Evolutionary conservation across 129 eudicot genomes (phyloP), one percentile per base, ranked within the genome.

Genomic region (Arctium lappa): DNA sequence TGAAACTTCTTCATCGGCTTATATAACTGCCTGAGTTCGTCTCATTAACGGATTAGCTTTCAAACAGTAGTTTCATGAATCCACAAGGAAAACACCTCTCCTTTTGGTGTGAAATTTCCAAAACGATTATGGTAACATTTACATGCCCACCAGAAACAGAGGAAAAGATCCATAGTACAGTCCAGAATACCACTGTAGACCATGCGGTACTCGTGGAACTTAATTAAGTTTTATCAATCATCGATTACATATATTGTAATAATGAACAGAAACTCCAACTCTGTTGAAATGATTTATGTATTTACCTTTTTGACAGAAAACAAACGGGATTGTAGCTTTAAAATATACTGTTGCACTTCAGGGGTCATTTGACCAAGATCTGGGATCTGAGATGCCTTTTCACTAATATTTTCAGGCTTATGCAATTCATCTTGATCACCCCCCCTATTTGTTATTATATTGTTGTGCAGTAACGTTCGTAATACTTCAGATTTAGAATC

Each of bases 291-390:
- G 33, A 30, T 69, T 69, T 75, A 32, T 44, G 68, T 5, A 74
- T 56, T 68, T 89, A 91, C 99, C 98, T 91, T 95, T 80, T 86
- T 90, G 86, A 88, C 94, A 78, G 97, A 93, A 81, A 92, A 88
- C 83, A 95, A 85, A 73, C 90, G 91, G 83, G 98, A 95, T 78
- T 89, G 99, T 87, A 95, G 86, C 48, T 89, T 87, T 48, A 82
- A 76, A 66, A 95, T 91, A 74, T 93, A 91, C 78, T 89, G 86
- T 78, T 87, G 90, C 60, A 87, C 83, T 85, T 93, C 92, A 15
- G 94, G 90, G 22, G 91, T 74, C 89, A 93, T 86, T 89, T 91
- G 85, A 84, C 91, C 98, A 80, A 95, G 89, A 76, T 87, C 97
- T 42, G 90, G 89, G 81, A 87, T 85, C 73, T 84, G 83, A 76